Evolutionary conservation across 139 green algal genomes (phyloP).

Genomic region (Chlamydomonas eustigma): DNA sequence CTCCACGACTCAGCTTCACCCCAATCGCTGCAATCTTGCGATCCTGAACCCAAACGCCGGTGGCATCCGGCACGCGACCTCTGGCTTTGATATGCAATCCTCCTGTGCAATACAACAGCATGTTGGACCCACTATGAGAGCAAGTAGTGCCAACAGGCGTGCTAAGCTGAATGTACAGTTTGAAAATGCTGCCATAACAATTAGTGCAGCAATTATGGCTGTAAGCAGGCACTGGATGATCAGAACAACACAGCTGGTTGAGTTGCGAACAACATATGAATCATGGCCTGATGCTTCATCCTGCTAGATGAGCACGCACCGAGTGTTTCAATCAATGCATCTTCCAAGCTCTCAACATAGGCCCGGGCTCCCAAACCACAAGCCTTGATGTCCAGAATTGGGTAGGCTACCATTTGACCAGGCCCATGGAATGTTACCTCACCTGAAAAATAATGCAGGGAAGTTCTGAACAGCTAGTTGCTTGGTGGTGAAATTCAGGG

Average conservation of each 20-base stretch:
- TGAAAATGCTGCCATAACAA: no score
- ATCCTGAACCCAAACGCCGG: slow-evolving; percentile 85
- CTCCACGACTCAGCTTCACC: slow-evolving; percentile 78
- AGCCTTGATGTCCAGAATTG: slow-evolving; percentile 69
- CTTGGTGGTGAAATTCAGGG: no score
- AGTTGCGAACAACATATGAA: no score
- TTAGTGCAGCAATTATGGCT: no score
- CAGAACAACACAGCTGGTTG: no score
- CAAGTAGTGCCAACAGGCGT: no score
- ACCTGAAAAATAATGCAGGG: no score
- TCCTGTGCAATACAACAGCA: slow-evolving; percentile 5
- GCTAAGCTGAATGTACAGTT: no score
- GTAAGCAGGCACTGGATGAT: no score
- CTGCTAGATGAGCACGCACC: slow-evolving; percentile 37
- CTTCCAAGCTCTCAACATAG: slow-evolving; percentile 90
- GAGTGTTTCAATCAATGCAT: slow-evolving; percentile 62
- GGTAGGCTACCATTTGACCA: slow-evolving; percentile 90
- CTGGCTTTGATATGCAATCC: slow-evolving; percentile 5
- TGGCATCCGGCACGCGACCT: slow-evolving; percentile 37
- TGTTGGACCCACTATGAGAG: no score
- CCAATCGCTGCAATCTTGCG: slow-evolving; percentile 90
- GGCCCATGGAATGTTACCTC: slow-evolving; percentile 90
- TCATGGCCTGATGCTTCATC: no score
- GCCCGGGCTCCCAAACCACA: slow-evolving; percentile 60
- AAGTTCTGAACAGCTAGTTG: no score